Conservation (phyloP, 352 stramenopile species). For the Bremia lactucae region DNA sequence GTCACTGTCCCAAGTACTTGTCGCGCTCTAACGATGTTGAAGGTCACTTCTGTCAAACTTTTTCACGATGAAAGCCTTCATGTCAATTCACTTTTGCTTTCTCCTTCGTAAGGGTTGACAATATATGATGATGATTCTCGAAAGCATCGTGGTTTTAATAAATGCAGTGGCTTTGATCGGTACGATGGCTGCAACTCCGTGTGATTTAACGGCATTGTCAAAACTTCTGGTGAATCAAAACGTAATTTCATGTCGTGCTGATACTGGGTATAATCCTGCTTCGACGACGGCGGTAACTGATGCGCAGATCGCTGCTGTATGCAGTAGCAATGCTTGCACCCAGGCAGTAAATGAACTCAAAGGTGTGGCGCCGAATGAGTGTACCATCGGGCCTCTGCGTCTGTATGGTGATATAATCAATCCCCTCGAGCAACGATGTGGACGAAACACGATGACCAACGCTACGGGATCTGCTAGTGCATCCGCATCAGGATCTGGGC, state of each 20-base stretch:
- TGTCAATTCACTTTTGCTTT: constrained; percentile 13
- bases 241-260: constrained; percentile 17
- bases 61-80: neutral
- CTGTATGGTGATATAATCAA: constrained; percentile 21
- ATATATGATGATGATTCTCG: constrained; percentile 17
- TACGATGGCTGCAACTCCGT: constrained; percentile 7
- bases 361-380: constrained; percentile 20
- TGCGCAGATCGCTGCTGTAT: constrained; percentile 20
- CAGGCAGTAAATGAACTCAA: constrained; percentile 15
- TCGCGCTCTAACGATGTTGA: constrained; percentile 10
- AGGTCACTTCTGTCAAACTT: constrained; percentile 11
- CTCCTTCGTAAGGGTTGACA: neutral
- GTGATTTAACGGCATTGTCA: constrained; percentile 17
- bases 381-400: constrained; percentile 13
- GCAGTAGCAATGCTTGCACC: constrained; percentile 21
- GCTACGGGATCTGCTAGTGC: constrained; percentile 1
- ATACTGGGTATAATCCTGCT: constrained; percentile 25
- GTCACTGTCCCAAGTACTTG: constrained; percentile 7
- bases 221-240: constrained; percentile 15
- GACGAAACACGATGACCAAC: neutral
- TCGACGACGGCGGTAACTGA: constrained; percentile 17
- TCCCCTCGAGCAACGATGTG: constrained; percentile 13
- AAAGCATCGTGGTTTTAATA: neutral
- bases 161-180: neutral
- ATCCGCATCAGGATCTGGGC: constrained; percentile 4